A percentile compares a stretch with the other conserved stretches of the same genome.
phyloP scores from a whole-genome alignment of 2,329 filamentous ascomycete genomes.

The Pochonia chlamydosporia region DNA sequence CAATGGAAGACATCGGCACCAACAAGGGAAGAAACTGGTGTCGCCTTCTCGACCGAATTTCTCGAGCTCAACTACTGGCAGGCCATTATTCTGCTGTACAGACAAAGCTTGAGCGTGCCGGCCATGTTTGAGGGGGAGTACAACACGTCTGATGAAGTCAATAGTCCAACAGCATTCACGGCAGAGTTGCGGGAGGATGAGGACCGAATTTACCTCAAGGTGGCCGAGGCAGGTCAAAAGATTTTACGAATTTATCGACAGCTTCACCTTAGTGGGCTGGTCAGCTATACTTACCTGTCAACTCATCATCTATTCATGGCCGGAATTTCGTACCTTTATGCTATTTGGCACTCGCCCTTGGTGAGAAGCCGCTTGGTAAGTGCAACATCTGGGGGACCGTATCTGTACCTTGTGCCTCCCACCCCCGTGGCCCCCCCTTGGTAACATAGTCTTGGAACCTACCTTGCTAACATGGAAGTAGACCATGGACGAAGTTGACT shows the following conservation, averaged over 20 bases:
- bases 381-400: no score
- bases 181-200: constrained; percentile 72
- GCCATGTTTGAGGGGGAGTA: constrained; percentile 78
- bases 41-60: constrained; percentile 84
- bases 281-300: constrained; percentile 93
- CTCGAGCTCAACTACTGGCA: constrained; percentile 97
- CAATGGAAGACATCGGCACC: constrained; percentile 86
- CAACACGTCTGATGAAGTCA: constrained; percentile 57
- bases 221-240: constrained; percentile 90
- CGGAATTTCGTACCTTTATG: constrained; percentile 91
- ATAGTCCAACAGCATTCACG: constrained; percentile 56
- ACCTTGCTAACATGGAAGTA: constrained; percentile 20
- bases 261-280: constrained; percentile 77
- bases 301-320: constrained; percentile 98
- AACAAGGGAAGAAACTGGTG: constrained; percentile 71
- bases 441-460: constrained; percentile 4
- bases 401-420: no score
- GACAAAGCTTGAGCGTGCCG: constrained; percentile 83
- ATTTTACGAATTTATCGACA: constrained; percentile 87
- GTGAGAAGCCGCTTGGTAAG: constrained; percentile 81
- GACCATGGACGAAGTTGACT: constrained; percentile 95
- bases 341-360: constrained; percentile 91
- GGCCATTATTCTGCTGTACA: constrained; percentile 90
- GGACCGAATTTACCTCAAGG: constrained; percentile 87
- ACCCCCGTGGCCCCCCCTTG: no score